Evolutionary conservation across 148 eudicot genomes (phyloP).

Genomic region (Chenopodium quinoa): DNA sequence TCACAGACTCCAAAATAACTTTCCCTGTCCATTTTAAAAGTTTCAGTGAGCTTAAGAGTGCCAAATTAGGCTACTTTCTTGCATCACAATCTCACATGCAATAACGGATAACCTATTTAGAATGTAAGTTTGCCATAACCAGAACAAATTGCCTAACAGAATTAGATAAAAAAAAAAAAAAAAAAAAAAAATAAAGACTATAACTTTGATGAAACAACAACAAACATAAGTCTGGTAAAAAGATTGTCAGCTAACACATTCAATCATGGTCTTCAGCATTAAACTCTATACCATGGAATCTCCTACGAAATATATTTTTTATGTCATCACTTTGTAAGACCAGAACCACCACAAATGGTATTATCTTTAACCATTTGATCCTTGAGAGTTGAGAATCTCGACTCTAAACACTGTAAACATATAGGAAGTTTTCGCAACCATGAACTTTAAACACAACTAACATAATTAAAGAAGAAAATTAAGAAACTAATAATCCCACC

Average conservation of each 20-base stretch:
- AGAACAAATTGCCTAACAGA: neutral
- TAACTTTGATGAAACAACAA: neutral
- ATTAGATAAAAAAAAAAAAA: too few relatives aligned
- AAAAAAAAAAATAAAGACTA: too few relatives aligned
- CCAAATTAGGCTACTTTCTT: neutral
- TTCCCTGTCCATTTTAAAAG: conserved; percentile 45
- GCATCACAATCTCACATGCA: neutral
- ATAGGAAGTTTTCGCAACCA: too few relatives aligned
- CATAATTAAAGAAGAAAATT: too few relatives aligned
- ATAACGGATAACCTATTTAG: neutral
- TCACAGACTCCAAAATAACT: conserved; percentile 61
- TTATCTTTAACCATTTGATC: neutral
- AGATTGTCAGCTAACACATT: too few relatives aligned
- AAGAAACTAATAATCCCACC: too few relatives aligned
- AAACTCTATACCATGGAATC: neutral
- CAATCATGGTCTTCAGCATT: too few relatives aligned
- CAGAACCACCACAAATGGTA: neutral
- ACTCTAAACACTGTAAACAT: too few relatives aligned
- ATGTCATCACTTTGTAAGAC: neutral
- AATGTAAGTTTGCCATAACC: neutral
- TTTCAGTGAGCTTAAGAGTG: neutral
- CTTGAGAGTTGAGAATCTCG: too few relatives aligned
- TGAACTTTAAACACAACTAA: too few relatives aligned
- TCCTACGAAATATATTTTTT: neutral
- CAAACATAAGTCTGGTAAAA: neutral